These are phyloP conservation scores for Baorangia bicolor DNA, from an alignment of 768 basidiomycete genomes.

Conservation along the genomic window DNA sequence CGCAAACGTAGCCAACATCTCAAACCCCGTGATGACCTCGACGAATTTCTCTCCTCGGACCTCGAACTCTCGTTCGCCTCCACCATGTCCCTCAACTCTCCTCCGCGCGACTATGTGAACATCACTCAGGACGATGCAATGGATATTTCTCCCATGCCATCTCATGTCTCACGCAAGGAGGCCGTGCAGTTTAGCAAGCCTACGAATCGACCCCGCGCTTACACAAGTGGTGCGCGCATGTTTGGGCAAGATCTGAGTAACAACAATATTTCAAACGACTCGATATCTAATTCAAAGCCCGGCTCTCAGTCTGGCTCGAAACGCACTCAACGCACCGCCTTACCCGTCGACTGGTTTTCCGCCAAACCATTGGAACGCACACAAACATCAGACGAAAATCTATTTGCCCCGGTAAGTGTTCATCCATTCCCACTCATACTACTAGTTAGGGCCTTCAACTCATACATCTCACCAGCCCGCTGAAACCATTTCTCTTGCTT, in stretches of 20 bases:
- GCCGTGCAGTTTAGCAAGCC: slow-evolving; percentile 31
- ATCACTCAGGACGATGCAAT: slow-evolving; percentile 62
- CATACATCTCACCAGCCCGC: slow-evolving; percentile 27
- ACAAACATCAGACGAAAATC: slow-evolving; percentile 26
- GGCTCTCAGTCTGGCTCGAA: slow-evolving; percentile 45
- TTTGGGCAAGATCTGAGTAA: slow-evolving; percentile 80
- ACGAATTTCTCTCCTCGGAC: slow-evolving; percentile 72
- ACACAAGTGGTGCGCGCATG: slow-evolving; percentile 61
- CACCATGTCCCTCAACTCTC: slow-evolving; percentile 76
- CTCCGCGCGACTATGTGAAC: slow-evolving; percentile 47
- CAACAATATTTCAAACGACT: slow-evolving; percentile 33
- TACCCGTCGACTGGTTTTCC: slow-evolving; percentile 62
- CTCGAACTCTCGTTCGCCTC: slow-evolving; percentile 83
- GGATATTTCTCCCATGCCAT: slow-evolving; percentile 77
- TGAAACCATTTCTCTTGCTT: slow-evolving; percentile 42
- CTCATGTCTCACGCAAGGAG: slow-evolving; percentile 29
- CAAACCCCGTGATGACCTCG: slow-evolving; percentile 50
- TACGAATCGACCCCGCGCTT: slow-evolving; percentile 57
- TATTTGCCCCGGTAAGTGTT: slow-evolving; percentile 30
- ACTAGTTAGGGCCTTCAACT: slow-evolving; percentile 7
- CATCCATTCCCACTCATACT: slow-evolving; percentile 3
- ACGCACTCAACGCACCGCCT: slow-evolving; percentile 56
- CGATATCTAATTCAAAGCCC: slow-evolving; percentile 26
- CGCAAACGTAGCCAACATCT: slow-evolving; percentile 50
- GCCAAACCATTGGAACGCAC: slow-evolving; percentile 21